phyloP scores from a whole-genome alignment of 2,329 filamentous ascomycete genomes.

The Plectosphaerella cucumerina region DNA sequence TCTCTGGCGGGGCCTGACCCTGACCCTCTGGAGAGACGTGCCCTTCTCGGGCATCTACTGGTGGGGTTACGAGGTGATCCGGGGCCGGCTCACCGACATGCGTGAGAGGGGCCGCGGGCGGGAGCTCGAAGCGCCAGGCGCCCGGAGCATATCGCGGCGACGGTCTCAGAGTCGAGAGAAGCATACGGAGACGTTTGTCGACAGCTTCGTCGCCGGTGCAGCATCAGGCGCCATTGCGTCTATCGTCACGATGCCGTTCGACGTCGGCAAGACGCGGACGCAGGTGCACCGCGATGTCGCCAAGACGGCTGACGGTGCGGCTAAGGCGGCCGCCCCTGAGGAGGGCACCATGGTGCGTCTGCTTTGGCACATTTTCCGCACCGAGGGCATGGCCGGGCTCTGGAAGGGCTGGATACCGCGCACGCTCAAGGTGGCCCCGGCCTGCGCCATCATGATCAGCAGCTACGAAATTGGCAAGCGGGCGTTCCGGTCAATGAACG shows the following conservation, averaged over 20 bases:
- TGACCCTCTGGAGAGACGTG: constrained; percentile 95
- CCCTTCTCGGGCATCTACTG: constrained; percentile 97
- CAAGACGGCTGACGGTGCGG: constrained; percentile 21
- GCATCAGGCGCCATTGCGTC: constrained; percentile 80
- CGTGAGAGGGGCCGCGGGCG: constrained; percentile 51
- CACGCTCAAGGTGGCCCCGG: constrained; percentile 90
- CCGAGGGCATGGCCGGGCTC: constrained; percentile 75
- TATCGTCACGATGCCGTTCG: constrained; percentile 88
- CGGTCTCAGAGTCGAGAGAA: constrained; percentile 63
- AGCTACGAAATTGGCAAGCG: constrained; percentile 96
- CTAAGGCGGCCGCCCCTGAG: constrained; percentile 53
- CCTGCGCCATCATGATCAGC: constrained; percentile 98
- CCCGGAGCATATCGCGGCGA: constrained; percentile 38
- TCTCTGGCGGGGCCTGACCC: constrained; percentile 82
- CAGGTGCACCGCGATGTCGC: constrained; percentile 69
- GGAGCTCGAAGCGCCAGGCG: constrained; percentile 29
- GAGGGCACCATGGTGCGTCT: constrained; percentile 75
- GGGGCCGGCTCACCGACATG: constrained; percentile 65
- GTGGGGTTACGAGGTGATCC: constrained; percentile 91
- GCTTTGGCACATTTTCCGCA: constrained; percentile 84
- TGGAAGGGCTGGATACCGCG: constrained; percentile 91
- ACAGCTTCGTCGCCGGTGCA: constrained; percentile 86
- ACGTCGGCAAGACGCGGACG: constrained; percentile 93
- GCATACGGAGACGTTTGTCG: constrained; percentile 72
- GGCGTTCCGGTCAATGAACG: constrained; percentile 73